Conservation (phyloP, 2,329 filamentous ascomycete genomes). For the Teratosphaeria viscida region DNA sequence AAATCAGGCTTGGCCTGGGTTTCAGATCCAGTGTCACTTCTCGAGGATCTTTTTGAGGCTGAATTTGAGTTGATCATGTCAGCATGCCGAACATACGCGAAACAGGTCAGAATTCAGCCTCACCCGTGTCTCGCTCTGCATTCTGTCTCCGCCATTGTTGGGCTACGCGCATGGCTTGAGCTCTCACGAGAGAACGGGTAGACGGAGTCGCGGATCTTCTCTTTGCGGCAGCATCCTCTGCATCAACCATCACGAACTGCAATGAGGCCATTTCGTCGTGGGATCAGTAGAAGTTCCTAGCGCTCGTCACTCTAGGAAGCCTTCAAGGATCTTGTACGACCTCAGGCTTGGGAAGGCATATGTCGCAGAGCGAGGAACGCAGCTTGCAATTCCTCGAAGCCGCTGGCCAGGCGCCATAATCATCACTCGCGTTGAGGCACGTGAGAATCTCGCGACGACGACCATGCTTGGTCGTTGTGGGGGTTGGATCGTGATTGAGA, state of each 20-base stretch:
- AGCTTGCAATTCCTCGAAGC: not conserved
- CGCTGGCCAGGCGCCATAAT: not conserved
- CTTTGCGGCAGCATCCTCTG: not conserved
- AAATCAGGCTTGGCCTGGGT: not conserved
- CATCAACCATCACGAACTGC: not conserved
- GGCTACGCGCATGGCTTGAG: not conserved
- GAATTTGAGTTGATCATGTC: not conserved
- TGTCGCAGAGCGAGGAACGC: not conserved
- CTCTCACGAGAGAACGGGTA: not conserved
- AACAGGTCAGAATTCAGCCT: not conserved
- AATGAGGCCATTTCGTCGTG: not conserved
- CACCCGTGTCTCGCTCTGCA: not conserved
- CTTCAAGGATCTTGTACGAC: not conserved
- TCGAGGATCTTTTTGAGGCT: not conserved
- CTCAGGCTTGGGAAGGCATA: not conserved
- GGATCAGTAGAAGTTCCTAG: not conserved
- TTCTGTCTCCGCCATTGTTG: not conserved
- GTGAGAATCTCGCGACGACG: not conserved
- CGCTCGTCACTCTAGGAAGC: not conserved
- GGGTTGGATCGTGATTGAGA: not conserved
- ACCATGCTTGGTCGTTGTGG: not conserved
- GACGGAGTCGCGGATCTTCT: not conserved
- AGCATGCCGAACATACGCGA: not conserved
- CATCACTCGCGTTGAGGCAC: not conserved
- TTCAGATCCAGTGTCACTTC: not conserved